These are phyloP conservation scores for Solanum habrochaites DNA, from an alignment of 257 asterid species.

Conservation along the genomic window DNA sequence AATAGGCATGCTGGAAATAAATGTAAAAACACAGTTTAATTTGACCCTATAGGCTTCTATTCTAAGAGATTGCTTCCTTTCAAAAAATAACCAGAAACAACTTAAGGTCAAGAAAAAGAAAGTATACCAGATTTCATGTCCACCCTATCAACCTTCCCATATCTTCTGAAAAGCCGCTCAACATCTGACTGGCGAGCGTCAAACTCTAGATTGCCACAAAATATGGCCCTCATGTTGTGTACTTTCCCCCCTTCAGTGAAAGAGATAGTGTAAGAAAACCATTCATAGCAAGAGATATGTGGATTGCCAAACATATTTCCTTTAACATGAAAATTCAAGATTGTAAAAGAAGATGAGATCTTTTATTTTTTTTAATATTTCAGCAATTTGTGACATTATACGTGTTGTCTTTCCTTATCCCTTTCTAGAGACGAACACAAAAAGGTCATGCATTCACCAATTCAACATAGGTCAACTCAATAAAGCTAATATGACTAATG, in stretches of 20 bases:
- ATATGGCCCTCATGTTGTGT: slow-evolving; percentile 55
- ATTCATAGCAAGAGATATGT: background rate
- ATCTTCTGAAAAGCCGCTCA: slow-evolving; percentile 76
- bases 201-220: slow-evolving; percentile 85
- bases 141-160: slow-evolving; percentile 89
- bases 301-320: background rate
- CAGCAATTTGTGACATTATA: background rate
- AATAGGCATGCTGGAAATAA: background rate
- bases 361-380: background rate
- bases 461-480: background rate
- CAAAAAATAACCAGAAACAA: background rate
- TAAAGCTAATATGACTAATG: background rate
- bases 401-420: background rate
- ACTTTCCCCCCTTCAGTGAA: slow-evolving; percentile 14
- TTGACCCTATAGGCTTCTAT: background rate
- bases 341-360: background rate
- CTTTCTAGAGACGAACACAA: background rate
- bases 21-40: background rate
- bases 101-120: background rate
- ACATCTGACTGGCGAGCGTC: slow-evolving; percentile 81
- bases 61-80: background rate
- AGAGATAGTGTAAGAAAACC: background rate
- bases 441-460: background rate
- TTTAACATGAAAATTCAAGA: background rate
- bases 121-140: slow-evolving; percentile 82